phyloP scores from a whole-genome alignment of 2,329 filamentous ascomycete genomes.

The Epichloe elymi region DNA sequence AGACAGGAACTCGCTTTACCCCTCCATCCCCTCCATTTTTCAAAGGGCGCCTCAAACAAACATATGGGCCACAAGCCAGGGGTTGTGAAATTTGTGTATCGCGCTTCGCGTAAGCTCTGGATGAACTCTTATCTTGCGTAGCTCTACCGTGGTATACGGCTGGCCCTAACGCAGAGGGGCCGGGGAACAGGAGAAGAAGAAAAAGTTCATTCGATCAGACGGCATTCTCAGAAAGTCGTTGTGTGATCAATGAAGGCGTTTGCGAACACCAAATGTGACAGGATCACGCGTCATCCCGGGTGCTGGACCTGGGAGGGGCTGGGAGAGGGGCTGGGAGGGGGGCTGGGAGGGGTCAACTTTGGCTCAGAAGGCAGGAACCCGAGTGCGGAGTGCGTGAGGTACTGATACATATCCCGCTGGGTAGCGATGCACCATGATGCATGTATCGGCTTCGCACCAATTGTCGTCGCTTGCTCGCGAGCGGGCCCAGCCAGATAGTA shows the following conservation, averaged over 20 bases:
- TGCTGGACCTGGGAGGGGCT: too few species aligned
- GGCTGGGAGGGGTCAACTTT: neutral
- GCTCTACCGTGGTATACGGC: too few species aligned
- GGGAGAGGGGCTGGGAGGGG: too few species aligned
- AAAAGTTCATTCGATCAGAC: too few species aligned
- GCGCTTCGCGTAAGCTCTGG: neutral
- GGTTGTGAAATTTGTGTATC: neutral
- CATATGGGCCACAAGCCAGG: neutral
- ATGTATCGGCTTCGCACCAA: slow-evolving; percentile 8
- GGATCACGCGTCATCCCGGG: neutral
- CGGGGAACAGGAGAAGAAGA: too few species aligned
- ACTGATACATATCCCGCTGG: slow-evolving; percentile 21
- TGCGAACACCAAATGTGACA: neutral
- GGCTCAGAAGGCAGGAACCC: neutral
- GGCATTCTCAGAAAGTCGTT: neutral
- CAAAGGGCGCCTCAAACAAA: neutral
- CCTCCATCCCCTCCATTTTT: neutral
- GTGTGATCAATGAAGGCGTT: neutral
- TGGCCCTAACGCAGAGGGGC: too few species aligned
- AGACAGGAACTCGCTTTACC: neutral
- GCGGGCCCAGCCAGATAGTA: too few species aligned
- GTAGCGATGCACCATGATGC: slow-evolving; percentile 22
- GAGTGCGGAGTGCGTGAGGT: slow-evolving; percentile 3
- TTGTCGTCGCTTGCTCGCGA: too few species aligned
- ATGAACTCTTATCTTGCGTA: too few species aligned